Conservation (phyloP, 2,329 filamentous ascomycete species). For the Fusarium metavorans region DNA sequence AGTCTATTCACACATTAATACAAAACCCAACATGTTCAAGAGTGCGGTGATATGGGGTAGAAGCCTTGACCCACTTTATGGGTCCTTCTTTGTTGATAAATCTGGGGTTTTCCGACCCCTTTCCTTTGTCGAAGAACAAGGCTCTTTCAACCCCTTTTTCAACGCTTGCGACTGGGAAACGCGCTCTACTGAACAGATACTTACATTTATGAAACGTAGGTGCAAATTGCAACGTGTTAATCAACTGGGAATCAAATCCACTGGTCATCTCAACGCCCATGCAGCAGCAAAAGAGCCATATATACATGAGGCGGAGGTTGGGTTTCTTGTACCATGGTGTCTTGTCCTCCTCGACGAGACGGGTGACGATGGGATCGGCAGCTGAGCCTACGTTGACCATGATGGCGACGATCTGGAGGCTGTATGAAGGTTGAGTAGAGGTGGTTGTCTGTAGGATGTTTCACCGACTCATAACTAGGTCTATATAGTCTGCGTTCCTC, state of each 20-base stretch:
- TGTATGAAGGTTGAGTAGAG: background rate
- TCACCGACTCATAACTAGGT: background rate
- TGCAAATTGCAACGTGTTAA: slow-evolving; percentile 56
- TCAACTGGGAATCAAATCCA: slow-evolving; percentile 64
- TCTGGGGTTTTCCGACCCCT: too few relatives aligned
- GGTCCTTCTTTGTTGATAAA: too few relatives aligned
- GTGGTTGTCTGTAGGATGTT: background rate
- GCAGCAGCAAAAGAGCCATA: slow-evolving; percentile 64
- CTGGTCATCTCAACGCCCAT: slow-evolving; percentile 69
- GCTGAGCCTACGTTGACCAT: slow-evolving; percentile 37
- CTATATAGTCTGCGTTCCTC: background rate
- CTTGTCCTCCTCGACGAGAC: slow-evolving; percentile 48
- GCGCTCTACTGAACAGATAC: background rate
- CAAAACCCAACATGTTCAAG: background rate
- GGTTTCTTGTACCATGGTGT: slow-evolving; percentile 65
- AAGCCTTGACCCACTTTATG: too few relatives aligned
- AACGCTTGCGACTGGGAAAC: too few relatives aligned
- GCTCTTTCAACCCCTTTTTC: too few relatives aligned
- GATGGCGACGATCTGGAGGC: background rate
- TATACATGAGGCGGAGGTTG: slow-evolving; percentile 64
- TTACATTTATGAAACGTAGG: slow-evolving; percentile 53
- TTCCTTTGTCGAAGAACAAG: too few relatives aligned
- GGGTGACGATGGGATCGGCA: slow-evolving; percentile 46
- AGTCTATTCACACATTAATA: slow-evolving; percentile 18
- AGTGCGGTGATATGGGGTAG: too few relatives aligned